phyloP scores from a whole-genome alignment of 208 protist genomes.

The Acanthamoeba healyi region DNA sequence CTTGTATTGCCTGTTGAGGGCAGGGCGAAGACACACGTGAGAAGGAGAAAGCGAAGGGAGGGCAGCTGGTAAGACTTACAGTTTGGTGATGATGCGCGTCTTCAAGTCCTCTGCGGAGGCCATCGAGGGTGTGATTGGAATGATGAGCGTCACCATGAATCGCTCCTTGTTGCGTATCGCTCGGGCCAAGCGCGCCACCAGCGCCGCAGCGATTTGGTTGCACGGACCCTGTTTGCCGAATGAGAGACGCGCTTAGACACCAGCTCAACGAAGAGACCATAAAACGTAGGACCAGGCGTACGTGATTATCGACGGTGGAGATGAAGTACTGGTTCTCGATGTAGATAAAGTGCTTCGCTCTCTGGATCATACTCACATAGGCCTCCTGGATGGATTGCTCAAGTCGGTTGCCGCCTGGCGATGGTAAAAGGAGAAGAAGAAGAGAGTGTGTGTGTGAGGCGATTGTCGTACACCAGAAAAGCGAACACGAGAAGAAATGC shows the following conservation, averaged over 20 bases:
- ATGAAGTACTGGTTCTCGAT: conserved; percentile 88
- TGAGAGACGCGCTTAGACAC: neutral
- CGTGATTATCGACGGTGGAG: conserved; percentile 61
- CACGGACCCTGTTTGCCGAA: conserved; percentile 34
- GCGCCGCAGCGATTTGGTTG: conserved; percentile 79
- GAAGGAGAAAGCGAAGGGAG: neutral
- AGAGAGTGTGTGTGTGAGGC: neutral
- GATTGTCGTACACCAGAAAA: neutral
- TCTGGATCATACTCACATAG: conserved; percentile 80
- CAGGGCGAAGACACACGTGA: neutral
- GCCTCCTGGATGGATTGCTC: conserved; percentile 77
- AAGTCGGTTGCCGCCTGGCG: conserved; percentile 30
- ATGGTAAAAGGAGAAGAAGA: neutral
- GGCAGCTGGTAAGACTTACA: neutral
- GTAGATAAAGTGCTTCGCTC: conserved; percentile 85
- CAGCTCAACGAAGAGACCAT: neutral
- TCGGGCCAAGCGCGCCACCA: conserved; percentile 78
- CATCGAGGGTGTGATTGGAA: conserved; percentile 76
- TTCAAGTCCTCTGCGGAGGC: conserved; percentile 27
- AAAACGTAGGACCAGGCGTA: neutral
- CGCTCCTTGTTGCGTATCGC: conserved; percentile 29
- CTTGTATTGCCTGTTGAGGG: conserved; percentile 51
- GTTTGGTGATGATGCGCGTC: conserved; percentile 67
- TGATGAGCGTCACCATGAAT: conserved; percentile 80
- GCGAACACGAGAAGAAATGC: neutral